Percentiles rank a stretch among this genome's conserved stretches.
Conservation (phyloP, 1,284 basidiomycete genomes). For the Rhizoctonia solani region DNA sequence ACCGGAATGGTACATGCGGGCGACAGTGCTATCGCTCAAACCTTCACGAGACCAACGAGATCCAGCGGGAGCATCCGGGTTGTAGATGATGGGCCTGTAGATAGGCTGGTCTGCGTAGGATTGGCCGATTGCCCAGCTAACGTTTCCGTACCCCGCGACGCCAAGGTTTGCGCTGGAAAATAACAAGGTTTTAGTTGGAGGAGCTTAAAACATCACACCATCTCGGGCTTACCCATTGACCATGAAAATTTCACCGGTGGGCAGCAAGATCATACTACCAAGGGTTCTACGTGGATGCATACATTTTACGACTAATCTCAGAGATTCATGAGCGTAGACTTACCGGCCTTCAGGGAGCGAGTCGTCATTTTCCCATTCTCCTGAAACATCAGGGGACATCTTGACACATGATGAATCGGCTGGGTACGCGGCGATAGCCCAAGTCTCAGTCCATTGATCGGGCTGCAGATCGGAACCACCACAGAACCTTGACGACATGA, state of each 20-base stretch:
- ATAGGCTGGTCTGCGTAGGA: constrained; percentile 58
- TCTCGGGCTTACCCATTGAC: constrained; percentile 60
- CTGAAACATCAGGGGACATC: constrained; percentile 74
- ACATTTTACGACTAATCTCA: too few relatives aligned
- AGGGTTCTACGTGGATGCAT: too few relatives aligned
- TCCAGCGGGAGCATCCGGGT: constrained; percentile 66
- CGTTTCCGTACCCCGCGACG: constrained; percentile 43
- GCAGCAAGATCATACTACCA: constrained; percentile 76
- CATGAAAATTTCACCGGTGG: constrained; percentile 68
- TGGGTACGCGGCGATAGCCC: constrained; percentile 51
- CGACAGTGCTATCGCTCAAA: constrained; percentile 57
- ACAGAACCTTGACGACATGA: constrained; percentile 65
- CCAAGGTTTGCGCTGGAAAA: constrained; percentile 49
- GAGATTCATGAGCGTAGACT: background rate
- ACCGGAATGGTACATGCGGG: constrained; percentile 85
- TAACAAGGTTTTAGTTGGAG: background rate
- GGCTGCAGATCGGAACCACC: constrained; percentile 79
- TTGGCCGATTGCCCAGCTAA: constrained; percentile 49
- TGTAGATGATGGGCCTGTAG: constrained; percentile 73
- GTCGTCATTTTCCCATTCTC: constrained; percentile 65
- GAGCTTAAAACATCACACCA: constrained; percentile 25
- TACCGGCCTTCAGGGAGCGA: constrained; percentile 61
- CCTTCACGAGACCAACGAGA: constrained; percentile 73
- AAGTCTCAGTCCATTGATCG: constrained; percentile 54
- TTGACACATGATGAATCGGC: constrained; percentile 53